Base-by-base conservation (phyloP, 78 protist genomes). In the Protostelium mycophagum region DNA sequence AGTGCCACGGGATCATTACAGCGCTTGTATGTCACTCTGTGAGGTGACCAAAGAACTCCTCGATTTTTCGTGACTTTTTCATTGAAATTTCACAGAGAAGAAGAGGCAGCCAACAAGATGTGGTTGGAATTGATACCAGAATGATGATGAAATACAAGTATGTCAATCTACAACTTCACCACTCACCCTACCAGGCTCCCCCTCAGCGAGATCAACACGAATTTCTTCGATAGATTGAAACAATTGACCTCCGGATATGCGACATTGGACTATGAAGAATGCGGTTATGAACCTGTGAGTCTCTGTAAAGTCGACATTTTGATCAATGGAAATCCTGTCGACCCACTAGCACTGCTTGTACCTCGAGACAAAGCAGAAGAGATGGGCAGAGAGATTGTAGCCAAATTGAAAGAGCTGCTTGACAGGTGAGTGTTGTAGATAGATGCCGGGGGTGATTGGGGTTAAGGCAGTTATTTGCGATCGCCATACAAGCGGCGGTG, bases 231-330 rank as follows among this genome's bases (percentile, higher is more conserved):
- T 63, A 38, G 84, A 37, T 88, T 91, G 39, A 88, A 90, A 34
- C 90, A 89, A 84, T 29, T 96, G 35, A 92, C 95, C 85, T 16
- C 83, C 9, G 99, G 99, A 0, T 97, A 96, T 83, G 97, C 97
- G 0, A 90, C 94, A 9, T 87, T 97, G 35, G 99, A 97, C 38
- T 97, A 97, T 35, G 96, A 91, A 83, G 95, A 86, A 38, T 25
- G 23, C 16, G 96, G 94, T 1, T 95, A 93, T 85, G 88, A 94
- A 83, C 39, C 28, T 37, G 38, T 96, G 28, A 88, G 88, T 38
- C 88, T 97, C 0, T 90, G 39, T 34, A 93, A 95, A 51, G 93
- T 95, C 31, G 90, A 73, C 38, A 37, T 96, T 0, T n/a, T 85
- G 83, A 51, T 97, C 28, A 97, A 97, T 91, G 93, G 93, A 0